Base-by-base conservation (phyloP, 352 stramenopile species). In the Phytophthora multivora region DNA sequence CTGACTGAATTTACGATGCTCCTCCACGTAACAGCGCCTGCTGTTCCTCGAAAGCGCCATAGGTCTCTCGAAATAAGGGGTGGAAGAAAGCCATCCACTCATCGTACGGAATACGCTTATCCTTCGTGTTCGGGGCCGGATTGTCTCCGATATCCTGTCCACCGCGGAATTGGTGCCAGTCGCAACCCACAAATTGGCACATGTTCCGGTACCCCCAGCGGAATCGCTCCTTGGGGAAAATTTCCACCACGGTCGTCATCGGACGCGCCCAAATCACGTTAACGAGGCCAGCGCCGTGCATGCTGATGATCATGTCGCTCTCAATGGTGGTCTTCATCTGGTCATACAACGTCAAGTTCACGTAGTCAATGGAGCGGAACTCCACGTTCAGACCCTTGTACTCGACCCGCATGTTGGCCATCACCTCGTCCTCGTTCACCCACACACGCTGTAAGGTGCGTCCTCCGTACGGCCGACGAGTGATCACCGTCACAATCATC, bases 231-330 rank as follows among this genome's bases (percentile, higher is more conserved):
- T 74, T 73, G 0, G 83, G 86, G 45, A 94, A 92, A 60, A 94
- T 92, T 57, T 94, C 86, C 19, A 94, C 25, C 4, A 94, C 59
- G 0, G 74, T 73, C 33, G 79, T 89, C 52, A 71, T 54, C 0
- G 79, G 79, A 3, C 73, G 71, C 12, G 80, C 61, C 79, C 83
- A 95, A 4, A 89, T 28, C 1, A 93, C 75, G 49, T 95, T 95
- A 10, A 91, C 81, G 54, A 95, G 79, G 18, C 86, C 86, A 18
- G 86, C 86, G 43, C 86, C 86, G 52, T 95, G 86, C 86, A 95
- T 95, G 10, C 83, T 75, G 40, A 95, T 87, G 18, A 95, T 77
- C 19, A 95, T 73, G 56, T 91, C 83, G 49, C 83, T 93, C 11
- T 83, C 64, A 8, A 86, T 62, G 21, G 85, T 83, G 31, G 75